Percentiles rank a stretch among this genome's conserved stretches.
Conservation (phyloP, 148 eudicot genomes). For the Simmondsia chinensis region DNA sequence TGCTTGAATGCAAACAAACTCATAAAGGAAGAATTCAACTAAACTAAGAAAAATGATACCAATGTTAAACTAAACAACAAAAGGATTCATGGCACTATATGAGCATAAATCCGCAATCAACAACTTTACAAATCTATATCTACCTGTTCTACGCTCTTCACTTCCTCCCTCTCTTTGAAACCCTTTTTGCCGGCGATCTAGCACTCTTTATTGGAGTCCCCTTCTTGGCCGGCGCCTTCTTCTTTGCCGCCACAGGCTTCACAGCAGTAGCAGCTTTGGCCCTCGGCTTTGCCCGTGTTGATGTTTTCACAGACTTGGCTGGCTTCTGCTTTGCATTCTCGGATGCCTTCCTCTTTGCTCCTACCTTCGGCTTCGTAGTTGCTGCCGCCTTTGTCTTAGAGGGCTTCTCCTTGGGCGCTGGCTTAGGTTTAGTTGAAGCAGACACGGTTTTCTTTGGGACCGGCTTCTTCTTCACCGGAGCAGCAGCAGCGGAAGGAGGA, state of each 20-base stretch:
- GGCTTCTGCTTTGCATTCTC: conserved; percentile 6
- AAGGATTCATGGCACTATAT: too few species aligned
- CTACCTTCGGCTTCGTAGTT: conserved; percentile 6
- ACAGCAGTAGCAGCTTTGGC: conserved; percentile 16
- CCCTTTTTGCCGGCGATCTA: too few species aligned
- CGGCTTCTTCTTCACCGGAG: conserved; percentile 14
- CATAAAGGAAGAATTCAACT: too few species aligned
- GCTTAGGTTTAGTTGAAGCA: background rate
- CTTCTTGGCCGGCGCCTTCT: conserved; percentile 17
- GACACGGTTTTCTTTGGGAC: conserved; percentile 4
- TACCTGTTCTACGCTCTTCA: too few species aligned
- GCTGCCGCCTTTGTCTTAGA: conserved; percentile 2
- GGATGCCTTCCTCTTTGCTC: conserved; percentile 4
- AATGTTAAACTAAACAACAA: too few species aligned
- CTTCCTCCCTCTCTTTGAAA: too few species aligned
- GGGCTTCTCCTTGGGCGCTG: conserved; percentile 7
- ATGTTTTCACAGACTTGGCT: too few species aligned
- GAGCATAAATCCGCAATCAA: too few species aligned
- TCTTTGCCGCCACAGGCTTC: conserved; percentile 28
- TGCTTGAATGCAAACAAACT: too few species aligned
- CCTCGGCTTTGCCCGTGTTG: conserved; percentile 25
- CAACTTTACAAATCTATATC: too few species aligned
- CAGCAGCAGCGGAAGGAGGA: conserved; percentile 13
- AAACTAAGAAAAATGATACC: too few species aligned
- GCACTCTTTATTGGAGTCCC: too few species aligned